Conservation (phyloP, 495 filamentous ascomycete genomes). For the Neurospora sp. region DNA sequence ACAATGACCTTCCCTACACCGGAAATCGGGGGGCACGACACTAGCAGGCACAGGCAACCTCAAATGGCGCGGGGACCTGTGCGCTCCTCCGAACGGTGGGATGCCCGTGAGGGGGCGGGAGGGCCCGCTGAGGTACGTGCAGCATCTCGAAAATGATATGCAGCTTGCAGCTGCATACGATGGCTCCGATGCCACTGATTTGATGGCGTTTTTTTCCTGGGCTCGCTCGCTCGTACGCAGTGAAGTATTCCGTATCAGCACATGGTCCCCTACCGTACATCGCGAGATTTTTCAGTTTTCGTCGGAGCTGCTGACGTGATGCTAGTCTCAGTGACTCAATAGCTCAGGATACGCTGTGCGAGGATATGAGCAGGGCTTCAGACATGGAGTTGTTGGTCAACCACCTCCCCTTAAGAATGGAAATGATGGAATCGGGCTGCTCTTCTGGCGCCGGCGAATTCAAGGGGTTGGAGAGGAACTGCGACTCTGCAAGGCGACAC, state of each 20-base stretch:
- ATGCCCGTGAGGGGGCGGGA: background rate
- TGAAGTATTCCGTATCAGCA: background rate
- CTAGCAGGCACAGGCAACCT: background rate
- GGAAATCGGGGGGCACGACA: background rate
- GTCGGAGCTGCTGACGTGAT: background rate
- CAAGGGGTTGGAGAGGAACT: background rate
- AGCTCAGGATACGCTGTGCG: background rate
- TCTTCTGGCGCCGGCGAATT: background rate
- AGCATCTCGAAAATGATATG: conserved; percentile 1
- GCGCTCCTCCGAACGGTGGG: background rate
- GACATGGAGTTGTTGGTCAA: background rate
- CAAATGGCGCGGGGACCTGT: no score
- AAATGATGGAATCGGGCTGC: background rate
- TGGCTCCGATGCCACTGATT: background rate
- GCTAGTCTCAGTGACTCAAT: background rate
- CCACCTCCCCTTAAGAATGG: background rate
- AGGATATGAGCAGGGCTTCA: background rate
- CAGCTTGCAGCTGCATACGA: background rate
- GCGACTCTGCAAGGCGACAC: background rate
- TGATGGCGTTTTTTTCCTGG: background rate
- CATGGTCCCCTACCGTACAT: background rate
- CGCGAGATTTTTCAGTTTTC: background rate
- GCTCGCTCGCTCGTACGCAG: background rate
- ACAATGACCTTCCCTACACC: background rate
- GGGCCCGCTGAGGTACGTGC: background rate